Evolutionary conservation across 2,329 filamentous ascomycete genomes (phyloP), one percentile per base, ranked within the genome.

Genomic region (Diaporthe sp.): DNA sequence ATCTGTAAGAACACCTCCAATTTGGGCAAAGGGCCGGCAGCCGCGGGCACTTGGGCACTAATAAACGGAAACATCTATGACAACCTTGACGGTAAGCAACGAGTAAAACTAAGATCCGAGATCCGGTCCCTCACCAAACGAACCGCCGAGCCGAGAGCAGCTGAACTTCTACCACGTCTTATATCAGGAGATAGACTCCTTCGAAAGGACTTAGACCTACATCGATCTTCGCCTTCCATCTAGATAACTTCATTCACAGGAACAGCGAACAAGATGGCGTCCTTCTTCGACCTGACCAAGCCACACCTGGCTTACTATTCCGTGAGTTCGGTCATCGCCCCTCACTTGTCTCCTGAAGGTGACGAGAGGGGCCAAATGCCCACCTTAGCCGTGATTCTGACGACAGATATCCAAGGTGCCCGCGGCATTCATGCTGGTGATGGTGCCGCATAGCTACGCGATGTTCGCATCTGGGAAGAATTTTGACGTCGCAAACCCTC

Each of bases 401-500:
- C n/a, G 57, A 37, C 34, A 42, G 67, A n/a, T 28, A 4, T 28
- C 31, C n/a, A 65, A 86, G 86, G 81, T 88, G 57, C 86, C 87
- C 7, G 85, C 79, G 1, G 85, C 84, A 37, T 83, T 87, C 71
- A 13, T 83, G 71, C 75, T 85, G 31, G 81, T 81, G 71, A 76
- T 85, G 60, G 39, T 82, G 28, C 85, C 86, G 4, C 83, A 86
- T 58, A 58, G 77, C 17, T 85, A 86, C 73, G 82, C 83, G 49
- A 71, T 79, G 57, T 17, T 73, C 39, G 34, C 77, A 12, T 81
- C 85, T 2, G 82, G 81, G 58, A 82, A 80, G 75, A 80, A 80
- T 68, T 86, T 83, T 72, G 85, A 88, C 77, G 77, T 81, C 7
- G 81, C 82, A 75, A 81, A 86, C 77, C 87, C 87, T 15, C 84